Conservation (phyloP, 2,329 filamentous ascomycete genomes). For the Fusarium sp. region DNA sequence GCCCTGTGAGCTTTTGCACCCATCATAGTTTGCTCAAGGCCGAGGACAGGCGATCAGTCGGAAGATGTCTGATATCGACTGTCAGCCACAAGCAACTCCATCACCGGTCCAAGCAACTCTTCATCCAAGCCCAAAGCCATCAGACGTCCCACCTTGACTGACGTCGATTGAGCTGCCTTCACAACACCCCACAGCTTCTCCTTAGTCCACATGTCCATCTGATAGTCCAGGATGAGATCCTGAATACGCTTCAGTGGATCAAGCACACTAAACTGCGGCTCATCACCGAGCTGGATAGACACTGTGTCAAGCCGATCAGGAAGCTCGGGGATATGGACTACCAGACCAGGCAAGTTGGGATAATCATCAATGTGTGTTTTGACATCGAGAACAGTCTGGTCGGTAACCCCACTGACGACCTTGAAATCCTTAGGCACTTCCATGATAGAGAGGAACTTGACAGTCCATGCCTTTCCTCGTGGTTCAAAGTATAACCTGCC, state of each 20-base stretch:
- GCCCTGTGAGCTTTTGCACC: no score
- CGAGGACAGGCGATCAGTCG: no score
- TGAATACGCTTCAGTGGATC: constrained; percentile 32
- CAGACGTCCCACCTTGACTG: constrained; percentile 44
- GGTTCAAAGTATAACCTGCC: constrained; percentile 18
- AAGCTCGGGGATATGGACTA: constrained; percentile 20
- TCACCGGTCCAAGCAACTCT: constrained; percentile 43
- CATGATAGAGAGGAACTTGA: constrained; percentile 37
- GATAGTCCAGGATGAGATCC: constrained; percentile 44
- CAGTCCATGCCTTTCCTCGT: constrained; percentile 22
- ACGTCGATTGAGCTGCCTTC: constrained; percentile 20
- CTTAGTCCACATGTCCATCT: constrained; percentile 48
- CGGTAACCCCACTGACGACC: not conserved
- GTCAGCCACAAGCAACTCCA: constrained; percentile 48
- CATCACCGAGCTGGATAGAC: constrained; percentile 9
- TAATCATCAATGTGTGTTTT: constrained; percentile 22
- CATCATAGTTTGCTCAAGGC: no score
- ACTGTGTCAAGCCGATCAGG: not conserved
- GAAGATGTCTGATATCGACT: constrained; percentile 31
- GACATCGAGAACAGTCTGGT: not conserved
- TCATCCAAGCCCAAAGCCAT: constrained; percentile 45
- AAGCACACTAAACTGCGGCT: constrained; percentile 30
- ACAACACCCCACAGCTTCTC: constrained; percentile 46
- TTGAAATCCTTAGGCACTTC: constrained; percentile 1
- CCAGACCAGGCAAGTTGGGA: constrained; percentile 30